Percentiles rank a stretch among this genome's conserved stretches.
Conservation (phyloP, 2,329 filamentous ascomycete genomes). For the Plectosphaerella plurivora region DNA sequence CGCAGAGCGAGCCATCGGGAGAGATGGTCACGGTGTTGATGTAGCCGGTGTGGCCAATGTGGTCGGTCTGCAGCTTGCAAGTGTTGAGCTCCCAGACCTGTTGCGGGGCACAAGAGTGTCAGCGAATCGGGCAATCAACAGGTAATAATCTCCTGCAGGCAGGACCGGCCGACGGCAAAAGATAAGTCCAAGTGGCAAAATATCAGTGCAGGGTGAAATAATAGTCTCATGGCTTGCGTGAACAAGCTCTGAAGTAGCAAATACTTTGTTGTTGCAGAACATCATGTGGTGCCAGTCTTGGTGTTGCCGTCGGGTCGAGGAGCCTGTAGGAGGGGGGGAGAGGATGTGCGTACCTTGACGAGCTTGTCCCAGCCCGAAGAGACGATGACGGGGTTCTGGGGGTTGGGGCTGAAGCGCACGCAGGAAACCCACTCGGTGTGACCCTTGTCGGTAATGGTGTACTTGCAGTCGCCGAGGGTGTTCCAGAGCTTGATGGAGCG, state of each 20-base stretch:
- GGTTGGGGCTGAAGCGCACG: constrained; percentile 99
- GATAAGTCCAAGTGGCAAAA: constrained; percentile 12
- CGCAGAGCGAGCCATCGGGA: constrained; percentile 97
- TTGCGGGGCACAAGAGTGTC: neutral
- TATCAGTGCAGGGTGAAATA: constrained; percentile 86
- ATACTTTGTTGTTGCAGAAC: constrained; percentile 88
- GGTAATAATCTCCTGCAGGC: too few species aligned
- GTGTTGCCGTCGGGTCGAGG: neutral
- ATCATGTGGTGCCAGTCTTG: constrained; percentile 60
- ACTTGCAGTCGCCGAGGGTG: constrained; percentile 99
- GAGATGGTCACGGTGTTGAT: constrained; percentile 99
- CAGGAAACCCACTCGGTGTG: constrained; percentile 99
- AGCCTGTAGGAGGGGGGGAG: constrained; percentile 1
- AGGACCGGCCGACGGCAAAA: neutral
- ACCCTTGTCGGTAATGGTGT: constrained; percentile 99
- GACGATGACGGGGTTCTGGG: constrained; percentile 99
- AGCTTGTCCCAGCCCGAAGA: constrained; percentile 99
- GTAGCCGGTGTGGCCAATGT: constrained; percentile 99
- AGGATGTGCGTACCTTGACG: constrained; percentile 79
- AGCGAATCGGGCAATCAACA: neutral
- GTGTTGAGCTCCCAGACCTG: constrained; percentile 99
- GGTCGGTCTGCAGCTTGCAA: constrained; percentile 99
- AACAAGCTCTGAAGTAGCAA: constrained; percentile 99
- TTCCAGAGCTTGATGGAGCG: constrained; percentile 99
- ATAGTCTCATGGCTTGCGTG: constrained; percentile 91